Base-by-base conservation (phyloP, 345 rosid genomes). In the Populus ilicifolia region DNA sequence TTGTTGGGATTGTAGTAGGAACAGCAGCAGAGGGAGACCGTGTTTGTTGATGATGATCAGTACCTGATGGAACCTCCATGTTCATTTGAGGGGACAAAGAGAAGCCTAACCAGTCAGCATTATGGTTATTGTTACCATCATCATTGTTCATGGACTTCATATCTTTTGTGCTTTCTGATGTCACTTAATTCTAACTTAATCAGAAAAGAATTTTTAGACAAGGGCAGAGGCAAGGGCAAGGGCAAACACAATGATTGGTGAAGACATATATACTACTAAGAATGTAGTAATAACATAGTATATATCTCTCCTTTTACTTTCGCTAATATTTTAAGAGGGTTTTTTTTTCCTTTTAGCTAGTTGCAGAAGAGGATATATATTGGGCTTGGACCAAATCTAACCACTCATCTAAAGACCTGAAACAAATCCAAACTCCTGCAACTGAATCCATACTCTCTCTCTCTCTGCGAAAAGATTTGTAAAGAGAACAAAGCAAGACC, bases 31-130 rank as follows among this genome's bases (percentile, higher is more conserved):
- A 17, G 61, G 78, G 70, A 77, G 76, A 70, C 38, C 67, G 84
- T 48, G 83, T 62, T 59, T 83, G 82, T 29, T 61, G 41, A 20
- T 61, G 79, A 50, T 66, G 67, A 20, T 59, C 79, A 21, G 39
- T 69, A 8, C 29, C 78, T 67, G 87, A 61, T 67, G 78, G 71
- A 69, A 77, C 86, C 80, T 88, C 91, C 95, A 90, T 89, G 83
- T 88, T 89, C 85, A 88, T 80, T 61, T 90, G 87, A 61, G 96
- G 87, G 66, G 99, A 90, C n/a, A 95, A 81, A 70, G 98, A 90
- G 79, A 95, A 95, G 12, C 92, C 96, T 84, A 93, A 81, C 92
- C 96, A 83, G 84, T 84, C 86, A 38, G 73, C 80, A 46, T 64
- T 84, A 73, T 75, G 82, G 69, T 61, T 80, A 78, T 75, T 84